A percentile compares a stretch with the other conserved stretches of the same genome.
These are phyloP conservation scores for Pestalotiopsis sp. DNA, from an alignment of 2,329 filamentous ascomycete genomes.

Conservation along the genomic window DNA sequence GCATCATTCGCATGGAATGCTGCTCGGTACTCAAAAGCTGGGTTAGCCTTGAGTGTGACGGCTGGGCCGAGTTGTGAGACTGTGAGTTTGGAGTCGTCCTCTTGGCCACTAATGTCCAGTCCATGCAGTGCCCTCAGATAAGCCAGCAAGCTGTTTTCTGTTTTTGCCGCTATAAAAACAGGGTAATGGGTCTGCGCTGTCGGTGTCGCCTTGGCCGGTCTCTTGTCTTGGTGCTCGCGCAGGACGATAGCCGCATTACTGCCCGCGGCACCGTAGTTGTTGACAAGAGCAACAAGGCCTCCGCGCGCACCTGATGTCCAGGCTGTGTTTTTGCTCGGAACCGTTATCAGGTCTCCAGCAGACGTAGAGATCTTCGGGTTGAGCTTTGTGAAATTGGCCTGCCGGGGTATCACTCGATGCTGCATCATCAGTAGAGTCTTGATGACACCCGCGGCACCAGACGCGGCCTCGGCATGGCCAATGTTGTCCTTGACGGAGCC, in stretches of 20 bases:
- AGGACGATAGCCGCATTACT: conserved; percentile 30
- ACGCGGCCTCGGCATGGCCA: conserved; percentile 29
- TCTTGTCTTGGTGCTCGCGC: not conserved
- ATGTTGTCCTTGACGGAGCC: conserved; percentile 35
- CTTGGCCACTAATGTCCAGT: not conserved
- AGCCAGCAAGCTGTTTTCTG: not conserved
- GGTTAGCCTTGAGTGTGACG: not conserved
- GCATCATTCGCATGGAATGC: not conserved
- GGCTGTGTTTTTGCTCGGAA: not conserved
- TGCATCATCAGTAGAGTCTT: conserved; percentile 36
- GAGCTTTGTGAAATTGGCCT: conserved; percentile 25
- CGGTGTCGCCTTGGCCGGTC: not conserved
- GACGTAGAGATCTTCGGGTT: conserved; percentile 29
- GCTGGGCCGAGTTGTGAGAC: not conserved
- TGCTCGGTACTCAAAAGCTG: not conserved
- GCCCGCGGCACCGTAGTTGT: conserved; percentile 39
- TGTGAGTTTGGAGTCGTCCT: not conserved
- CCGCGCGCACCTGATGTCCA: not conserved
- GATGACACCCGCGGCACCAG: conserved; percentile 31
- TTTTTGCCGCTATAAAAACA: not conserved
- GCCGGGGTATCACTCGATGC: conserved; percentile 24
- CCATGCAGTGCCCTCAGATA: not conserved
- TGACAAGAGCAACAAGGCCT: conserved; percentile 30
- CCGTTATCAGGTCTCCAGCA: not conserved
- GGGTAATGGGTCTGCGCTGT: conserved; percentile 4